These are phyloP conservation scores for Elymus sibiricus DNA, from an alignment of 176 grass and related monocot genomes.

Conservation along the genomic window DNA sequence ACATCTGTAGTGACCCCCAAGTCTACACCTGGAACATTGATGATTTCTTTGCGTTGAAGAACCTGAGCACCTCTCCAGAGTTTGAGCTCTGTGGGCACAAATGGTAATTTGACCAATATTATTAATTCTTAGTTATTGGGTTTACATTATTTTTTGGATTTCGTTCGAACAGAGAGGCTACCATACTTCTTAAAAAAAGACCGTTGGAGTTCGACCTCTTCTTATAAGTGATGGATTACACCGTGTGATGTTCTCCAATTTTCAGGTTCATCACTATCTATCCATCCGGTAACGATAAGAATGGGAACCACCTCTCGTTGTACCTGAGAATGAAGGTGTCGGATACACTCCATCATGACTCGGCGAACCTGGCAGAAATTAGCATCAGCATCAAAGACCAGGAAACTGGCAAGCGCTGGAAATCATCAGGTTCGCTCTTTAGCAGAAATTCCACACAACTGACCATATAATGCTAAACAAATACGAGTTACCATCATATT, in stretches of 20 bases:
- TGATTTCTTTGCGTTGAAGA: conserved; percentile 26
- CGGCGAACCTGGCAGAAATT: neutral
- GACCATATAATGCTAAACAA: neutral
- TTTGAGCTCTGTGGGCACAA: conserved; percentile 25
- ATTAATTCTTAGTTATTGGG: neutral
- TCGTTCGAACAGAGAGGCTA: too few relatives aligned
- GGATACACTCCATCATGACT: neutral
- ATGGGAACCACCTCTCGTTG: conserved; percentile 21
- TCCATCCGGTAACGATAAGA: neutral
- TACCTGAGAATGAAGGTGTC: conserved; percentile 4
- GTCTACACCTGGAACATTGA: conserved; percentile 26
- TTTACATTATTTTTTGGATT: too few relatives aligned
- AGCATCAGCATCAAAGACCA: conserved; percentile 14
- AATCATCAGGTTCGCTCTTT: neutral
- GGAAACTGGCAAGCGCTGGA: neutral
- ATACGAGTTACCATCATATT: neutral
- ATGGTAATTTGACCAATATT: conserved; percentile 21
- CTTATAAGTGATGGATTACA: too few relatives aligned
- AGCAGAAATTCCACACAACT: neutral
- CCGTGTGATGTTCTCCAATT: neutral
- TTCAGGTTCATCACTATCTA: conserved; percentile 11
- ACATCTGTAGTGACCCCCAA: neutral
- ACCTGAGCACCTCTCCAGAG: neutral
- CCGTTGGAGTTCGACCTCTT: neutral
- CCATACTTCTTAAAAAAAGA: too few relatives aligned